Base-by-base conservation (phyloP, 345 rosid genomes). In the Gynandropsis gynandra region DNA sequence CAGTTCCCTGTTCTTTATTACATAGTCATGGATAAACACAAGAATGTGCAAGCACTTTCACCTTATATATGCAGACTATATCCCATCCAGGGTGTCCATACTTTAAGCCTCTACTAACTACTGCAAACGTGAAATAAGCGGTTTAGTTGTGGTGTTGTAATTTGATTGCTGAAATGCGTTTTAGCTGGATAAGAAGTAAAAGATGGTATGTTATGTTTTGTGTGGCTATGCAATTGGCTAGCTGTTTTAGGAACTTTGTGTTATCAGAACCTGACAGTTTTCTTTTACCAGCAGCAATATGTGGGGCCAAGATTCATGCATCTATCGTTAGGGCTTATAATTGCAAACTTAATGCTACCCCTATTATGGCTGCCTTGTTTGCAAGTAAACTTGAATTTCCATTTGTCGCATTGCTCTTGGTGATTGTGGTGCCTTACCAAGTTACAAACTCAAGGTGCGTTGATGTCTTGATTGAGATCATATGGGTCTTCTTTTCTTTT, bases 301-400 rank as follows among this genome's bases (percentile, higher is more conserved):
- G 10, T 31, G 8, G n/a, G 18, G 11, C 39, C n/a, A 34, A 27
- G 21, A 49, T 18, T 40, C 20, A 8, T 16, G 4, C 19, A 9
- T 47, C 21, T 35, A 10, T 62, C 14, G 9, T 53, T 24, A 48
- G 38, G 33, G 32, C 37, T 47, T 47, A 36, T 47, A 4, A 11
- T 33, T 41, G 32, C 9, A 47, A n/a, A 29, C 29, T 41, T 8
- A 15, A 32, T 48, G 4, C 16, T 50, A 19, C 50, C 20, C 51
- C 43, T 45, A 16, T 56, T 11, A 4, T 7, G 33, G 40, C 39
- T 64, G 16, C 1, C 5, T 35, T 42, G 14, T 54, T 52, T 21
- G 10, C 71, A 87, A 93, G 89, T 62, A 89, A 90, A 71, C 93
- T 87, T 40, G 98, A 90, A 68, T 66, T 90, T 74, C 96, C 95